These are phyloP conservation scores for Vicia faba DNA, from an alignment of 306 rosid genomes.

Conservation along the genomic window DNA sequence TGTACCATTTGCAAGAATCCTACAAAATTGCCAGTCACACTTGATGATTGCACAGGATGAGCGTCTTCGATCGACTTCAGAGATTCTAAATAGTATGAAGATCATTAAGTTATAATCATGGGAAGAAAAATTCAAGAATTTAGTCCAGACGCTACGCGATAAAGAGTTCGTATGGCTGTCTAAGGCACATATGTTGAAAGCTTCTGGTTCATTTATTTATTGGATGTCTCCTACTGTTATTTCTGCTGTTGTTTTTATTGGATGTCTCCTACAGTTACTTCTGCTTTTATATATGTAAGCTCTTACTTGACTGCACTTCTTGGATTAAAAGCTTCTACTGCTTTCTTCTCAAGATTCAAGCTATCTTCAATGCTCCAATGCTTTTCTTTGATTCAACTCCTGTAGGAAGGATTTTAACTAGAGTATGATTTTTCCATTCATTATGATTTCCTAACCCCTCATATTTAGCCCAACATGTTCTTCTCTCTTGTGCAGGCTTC, in stretches of 20 bases:
- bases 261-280: neutral
- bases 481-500: conserved; percentile 50
- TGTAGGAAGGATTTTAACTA: conserved; percentile 53
- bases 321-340: conserved; percentile 74
- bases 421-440: conserved; percentile 48
- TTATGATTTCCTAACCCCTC: neutral
- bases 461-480: neutral
- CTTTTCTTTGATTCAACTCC: conserved; percentile 3
- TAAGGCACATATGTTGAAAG: conserved; percentile 48
- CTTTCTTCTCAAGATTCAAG: conserved; percentile 40
- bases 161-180: conserved; percentile 23
- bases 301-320: conserved; percentile 45
- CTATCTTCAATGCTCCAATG: neutral
- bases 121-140: conserved; percentile 66
- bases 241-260: neutral
- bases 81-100: neutral
- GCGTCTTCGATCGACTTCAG: neutral
- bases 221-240: conserved; percentile 53
- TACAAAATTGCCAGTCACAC: neutral
- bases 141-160: conserved; percentile 51
- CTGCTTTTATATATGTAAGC: conserved; percentile 49
- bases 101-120: conserved; percentile 40
- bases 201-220: conserved; percentile 45
- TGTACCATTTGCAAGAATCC: neutral
- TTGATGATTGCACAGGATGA: neutral